Evolutionary conservation across 1,284 basidiomycete species (phyloP).

Genomic region (Tilletia caries): DNA sequence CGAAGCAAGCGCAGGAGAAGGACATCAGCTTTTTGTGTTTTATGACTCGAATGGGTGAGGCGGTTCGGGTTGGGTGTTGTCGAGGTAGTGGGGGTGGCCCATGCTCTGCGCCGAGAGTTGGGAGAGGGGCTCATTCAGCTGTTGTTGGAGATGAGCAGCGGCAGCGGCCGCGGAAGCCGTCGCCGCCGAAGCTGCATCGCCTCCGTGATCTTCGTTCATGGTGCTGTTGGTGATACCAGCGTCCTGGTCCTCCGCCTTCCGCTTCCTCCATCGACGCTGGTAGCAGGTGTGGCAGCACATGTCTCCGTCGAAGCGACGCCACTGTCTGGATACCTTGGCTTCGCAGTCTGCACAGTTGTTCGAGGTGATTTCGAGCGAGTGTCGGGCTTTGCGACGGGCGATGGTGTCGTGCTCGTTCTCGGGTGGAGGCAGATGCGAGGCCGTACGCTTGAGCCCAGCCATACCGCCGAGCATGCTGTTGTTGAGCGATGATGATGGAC

Average conservation of each 20-base stretch:
- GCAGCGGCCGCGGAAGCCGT: conserved; percentile 4
- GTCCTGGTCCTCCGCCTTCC: conserved; percentile 4
- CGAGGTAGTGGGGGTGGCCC: conserved; percentile 1
- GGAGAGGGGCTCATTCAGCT: not conserved
- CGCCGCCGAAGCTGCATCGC: not conserved
- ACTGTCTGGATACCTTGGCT: not conserved
- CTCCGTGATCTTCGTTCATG: not conserved
- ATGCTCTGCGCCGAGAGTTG: not conserved
- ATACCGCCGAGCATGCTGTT: not conserved
- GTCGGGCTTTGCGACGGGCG: conserved; percentile 5
- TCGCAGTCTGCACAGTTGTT: conserved; percentile 6
- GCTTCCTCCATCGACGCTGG: conserved; percentile 4
- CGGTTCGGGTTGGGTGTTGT: not conserved
- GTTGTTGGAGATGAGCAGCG: conserved; percentile 8
- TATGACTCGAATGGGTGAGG: conserved; percentile 4
- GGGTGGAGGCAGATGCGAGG: conserved; percentile 4
- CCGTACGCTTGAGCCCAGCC: not conserved
- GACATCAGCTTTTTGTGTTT: too few species aligned
- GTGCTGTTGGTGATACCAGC: not conserved
- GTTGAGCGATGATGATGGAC: not conserved
- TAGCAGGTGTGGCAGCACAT: conserved; percentile 13
- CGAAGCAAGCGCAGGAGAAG: too few species aligned
- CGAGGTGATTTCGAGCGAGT: conserved; percentile 9
- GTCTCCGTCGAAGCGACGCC: conserved; percentile 11
- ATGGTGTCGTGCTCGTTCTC: conserved; percentile 2